phyloP scores from a whole-genome alignment of 2,329 filamentous ascomycete species.

The Pseudogymnoascus sp. region DNA sequence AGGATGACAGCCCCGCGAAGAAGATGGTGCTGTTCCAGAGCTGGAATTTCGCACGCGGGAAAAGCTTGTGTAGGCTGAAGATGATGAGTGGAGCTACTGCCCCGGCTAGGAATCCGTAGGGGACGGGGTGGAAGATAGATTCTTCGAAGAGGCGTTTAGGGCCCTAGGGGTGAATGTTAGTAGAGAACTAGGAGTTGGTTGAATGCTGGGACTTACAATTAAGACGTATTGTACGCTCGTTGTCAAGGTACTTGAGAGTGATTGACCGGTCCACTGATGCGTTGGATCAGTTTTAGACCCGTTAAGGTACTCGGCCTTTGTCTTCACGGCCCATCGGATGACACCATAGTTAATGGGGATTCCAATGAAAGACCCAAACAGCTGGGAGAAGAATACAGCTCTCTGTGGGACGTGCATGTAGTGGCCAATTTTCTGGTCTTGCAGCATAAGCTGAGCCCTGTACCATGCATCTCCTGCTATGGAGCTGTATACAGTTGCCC shows the following conservation, averaged over 20 bases:
- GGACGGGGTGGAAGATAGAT: constrained; percentile 39
- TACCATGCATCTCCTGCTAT: constrained; percentile 57
- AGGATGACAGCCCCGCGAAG: constrained; percentile 44
- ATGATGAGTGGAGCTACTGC: constrained; percentile 38
- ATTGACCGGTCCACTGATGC: constrained; percentile 54
- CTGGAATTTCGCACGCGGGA: constrained; percentile 43
- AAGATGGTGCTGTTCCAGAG: constrained; percentile 57
- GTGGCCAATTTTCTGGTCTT: constrained; percentile 57
- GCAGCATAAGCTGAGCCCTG: constrained; percentile 47
- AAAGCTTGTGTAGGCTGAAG: constrained; percentile 42
- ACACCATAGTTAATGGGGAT: constrained; percentile 54
- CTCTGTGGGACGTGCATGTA: constrained; percentile 55
- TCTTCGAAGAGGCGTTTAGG: constrained; percentile 41
- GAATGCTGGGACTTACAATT: constrained; percentile 31
- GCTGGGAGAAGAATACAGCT: constrained; percentile 51
- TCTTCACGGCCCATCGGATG: constrained; percentile 49
- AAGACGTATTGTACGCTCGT: constrained; percentile 53
- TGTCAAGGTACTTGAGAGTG: constrained; percentile 41
- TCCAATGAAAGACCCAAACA: constrained; percentile 50
- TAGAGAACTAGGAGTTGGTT: not conserved
- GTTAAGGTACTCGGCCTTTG: constrained; percentile 46
- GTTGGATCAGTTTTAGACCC: constrained; percentile 43
- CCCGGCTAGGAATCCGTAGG: constrained; percentile 46
- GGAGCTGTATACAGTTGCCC: constrained; percentile 48
- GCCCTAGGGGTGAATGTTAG: constrained; percentile 24